A percentile compares a stretch with the other conserved stretches of the same genome.
Conservation (phyloP, 352 stramenopile species). For the Phytophthora idaei region DNA sequence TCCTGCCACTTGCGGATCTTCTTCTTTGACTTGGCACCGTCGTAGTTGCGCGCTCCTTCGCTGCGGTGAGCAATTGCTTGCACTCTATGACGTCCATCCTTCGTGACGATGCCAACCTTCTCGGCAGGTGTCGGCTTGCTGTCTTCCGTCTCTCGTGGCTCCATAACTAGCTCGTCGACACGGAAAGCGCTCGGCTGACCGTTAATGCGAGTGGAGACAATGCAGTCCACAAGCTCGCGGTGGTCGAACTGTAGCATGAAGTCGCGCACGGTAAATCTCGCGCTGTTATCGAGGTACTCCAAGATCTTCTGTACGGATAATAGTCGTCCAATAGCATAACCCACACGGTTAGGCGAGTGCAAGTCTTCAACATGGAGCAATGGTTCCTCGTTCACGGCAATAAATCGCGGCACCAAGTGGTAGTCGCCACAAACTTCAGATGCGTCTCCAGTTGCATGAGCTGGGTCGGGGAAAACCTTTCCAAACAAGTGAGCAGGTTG, state of each 20-base stretch:
- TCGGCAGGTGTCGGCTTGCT: constrained; percentile 8
- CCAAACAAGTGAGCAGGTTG: constrained; percentile 73
- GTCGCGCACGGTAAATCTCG: constrained; percentile 50
- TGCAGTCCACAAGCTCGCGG: constrained; percentile 61
- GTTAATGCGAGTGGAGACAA: constrained; percentile 81
- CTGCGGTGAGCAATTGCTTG: constrained; percentile 50
- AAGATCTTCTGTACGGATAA: constrained; percentile 70
- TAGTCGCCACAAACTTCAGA: constrained; percentile 76
- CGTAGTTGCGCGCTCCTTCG: constrained; percentile 62
- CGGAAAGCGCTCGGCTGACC: constrained; percentile 64
- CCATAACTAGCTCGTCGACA: constrained; percentile 57
- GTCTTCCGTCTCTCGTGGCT: constrained; percentile 20
- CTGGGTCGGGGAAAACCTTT: constrained; percentile 60
- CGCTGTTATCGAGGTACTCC: constrained; percentile 63
- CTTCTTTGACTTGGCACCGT: constrained; percentile 70
- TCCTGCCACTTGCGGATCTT: constrained; percentile 73
- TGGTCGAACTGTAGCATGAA: constrained; percentile 62
- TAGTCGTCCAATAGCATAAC: constrained; percentile 72
- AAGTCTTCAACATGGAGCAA: constrained; percentile 71
- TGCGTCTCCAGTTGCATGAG: constrained; percentile 55
- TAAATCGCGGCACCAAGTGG: constrained; percentile 84
- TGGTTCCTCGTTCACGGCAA: constrained; percentile 67
- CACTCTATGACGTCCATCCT: constrained; percentile 38
- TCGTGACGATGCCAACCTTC: constrained; percentile 28
- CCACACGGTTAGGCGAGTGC: constrained; percentile 74